Evolutionary conservation across 1,139 yeast genomes (phyloP), one percentile per base, ranked within the genome.

Genomic region (Meyerozyma elateridarum): DNA sequence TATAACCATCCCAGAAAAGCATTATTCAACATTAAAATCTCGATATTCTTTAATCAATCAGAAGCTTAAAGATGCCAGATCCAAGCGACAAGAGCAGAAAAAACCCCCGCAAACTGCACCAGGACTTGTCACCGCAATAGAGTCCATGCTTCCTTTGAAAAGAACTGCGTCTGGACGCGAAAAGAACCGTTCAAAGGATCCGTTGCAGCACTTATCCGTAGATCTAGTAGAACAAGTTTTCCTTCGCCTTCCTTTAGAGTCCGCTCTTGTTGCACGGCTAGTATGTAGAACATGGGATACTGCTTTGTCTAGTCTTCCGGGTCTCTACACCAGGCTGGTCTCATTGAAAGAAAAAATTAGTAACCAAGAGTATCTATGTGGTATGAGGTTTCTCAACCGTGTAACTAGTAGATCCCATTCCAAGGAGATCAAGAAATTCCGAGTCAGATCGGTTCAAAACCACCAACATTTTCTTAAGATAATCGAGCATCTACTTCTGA

Each of bases 381-480:
- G 27, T 8, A 24, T 24, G 16, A 24, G 11, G 3, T 24, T 24
- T n/a, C 19, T 24, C 4, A 14, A 13, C 8, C 27, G 27, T 14
- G 18, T 24, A 5, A 15, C 15, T 17, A 14, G 19, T 13, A 17
- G 18, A 6, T 24, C 27, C 8, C 16, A 15, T 9, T 9, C 18
- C 8, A 17, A 18, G 8, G 18, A 13, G 9, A 24, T 24, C 5
- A 12, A 24, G 12, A 3, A 8, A 18, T 15, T 24, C n/a, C 27
- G 27, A 14, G 18, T 24, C 14, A 24, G 27, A 18, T 24, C 27
- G 3, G 27, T 24, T 11, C 27, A 14, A 7, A 24, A 24, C 18
- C 27, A 15, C 18, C 11, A n/a, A n/a, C 8, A 24, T 12, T 24
- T 24, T 8, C 9, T 17, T 13, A 24, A 24, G 5, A 24, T 24